Base-by-base conservation (phyloP, 495 filamentous ascomycete species). In the Aspergillus baeticus region DNA sequence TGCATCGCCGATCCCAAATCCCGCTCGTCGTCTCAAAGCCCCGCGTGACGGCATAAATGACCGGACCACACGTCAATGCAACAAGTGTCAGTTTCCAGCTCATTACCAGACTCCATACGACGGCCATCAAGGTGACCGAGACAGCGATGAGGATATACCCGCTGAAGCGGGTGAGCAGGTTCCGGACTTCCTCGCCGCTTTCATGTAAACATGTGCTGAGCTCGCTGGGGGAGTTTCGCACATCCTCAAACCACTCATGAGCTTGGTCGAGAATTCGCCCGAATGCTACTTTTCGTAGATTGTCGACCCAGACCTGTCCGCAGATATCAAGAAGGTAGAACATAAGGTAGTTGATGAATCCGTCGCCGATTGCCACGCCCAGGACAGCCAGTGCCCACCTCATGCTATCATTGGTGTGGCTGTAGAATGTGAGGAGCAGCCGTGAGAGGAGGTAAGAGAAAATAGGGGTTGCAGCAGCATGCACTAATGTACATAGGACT, bases 41-140 rank as follows among this genome's bases (percentile, higher is more conserved):
- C 54, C 82, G 78, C 0, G 86, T 87, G 3, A 88, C 74, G 0
- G 61, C 76, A 41, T 91, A 84, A 23, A 94, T 81, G 10, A 89
- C 70, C 2, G 93, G 92, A 0, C 81, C 74, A 58, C 81, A 84
- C 0, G 81, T 74, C 11, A 97, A 73, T 2, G 86, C 85, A 50
- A 96, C 85, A 5, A 96, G 72, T 0, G 92, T 93, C 22, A 97
- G 70, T 64, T 87, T 87, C 92, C 91, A 97, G 55, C 84, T 86
- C 36, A 87, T 78, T 0, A 79, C 60, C 45, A 96, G 62, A 43
- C 89, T 86, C 91, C 91, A 97, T 5, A 81, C 60, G 6, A 95
- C 55, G 0, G 91, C 81, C 15, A 87, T 81, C 1, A 73, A 34
- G 14, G 87, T 80, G 78, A 94, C 91, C 10, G 80, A 50, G 5